Base-by-base conservation (phyloP, 345 rosid genomes). In the Excoecaria cochinchinensis region DNA sequence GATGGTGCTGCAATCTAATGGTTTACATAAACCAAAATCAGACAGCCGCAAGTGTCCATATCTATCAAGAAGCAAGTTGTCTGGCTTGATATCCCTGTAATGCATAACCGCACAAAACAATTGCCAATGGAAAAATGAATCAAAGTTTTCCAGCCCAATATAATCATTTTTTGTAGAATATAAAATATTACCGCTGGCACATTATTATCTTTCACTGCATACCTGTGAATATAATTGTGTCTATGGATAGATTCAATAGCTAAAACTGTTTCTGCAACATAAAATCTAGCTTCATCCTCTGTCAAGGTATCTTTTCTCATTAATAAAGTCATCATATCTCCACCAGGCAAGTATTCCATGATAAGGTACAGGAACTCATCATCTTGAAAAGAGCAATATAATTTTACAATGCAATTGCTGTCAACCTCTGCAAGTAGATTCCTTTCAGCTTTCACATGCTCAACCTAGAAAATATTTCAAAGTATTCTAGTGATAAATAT, bases 261-360 rank as follows among this genome's bases (percentile, higher is more conserved):
- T 68, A 94, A 85, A 85, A 92, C 89, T 64, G 94, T 78, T 83
- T 94, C 97, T 55, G 90, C 97, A 70, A 94, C 87, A 84, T 92
- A 94, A 83, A 94, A 94, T 77, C 87, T 86, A 62, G 98, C 91
- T 86, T 92, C 98, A 78, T 87, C 86, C 79, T 94, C 98, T 62
- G 86, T 89, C 86, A 94, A 82, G 58, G 87, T 94, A 85, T 94
- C 98, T 86, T 94, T 92, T 78, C 98, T 88, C 98, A 92, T 94
- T 22, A 94, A 89, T 77, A 94, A 86, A 67, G 98, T 92, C 98
- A 94, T 94, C 97, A 94, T 89, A 83, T 92, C 98, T 58, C 98
- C 98, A 52, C 97, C 98, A 57, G 98, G 97, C 72, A 94, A 85
- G 84, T 92, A 94, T 82, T 94, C 98, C 98, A 94, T 94, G 57